Evolutionary conservation across 1,139 yeast genomes (phyloP).

Genomic region (Kurtzmaniella quercitrusa): DNA sequence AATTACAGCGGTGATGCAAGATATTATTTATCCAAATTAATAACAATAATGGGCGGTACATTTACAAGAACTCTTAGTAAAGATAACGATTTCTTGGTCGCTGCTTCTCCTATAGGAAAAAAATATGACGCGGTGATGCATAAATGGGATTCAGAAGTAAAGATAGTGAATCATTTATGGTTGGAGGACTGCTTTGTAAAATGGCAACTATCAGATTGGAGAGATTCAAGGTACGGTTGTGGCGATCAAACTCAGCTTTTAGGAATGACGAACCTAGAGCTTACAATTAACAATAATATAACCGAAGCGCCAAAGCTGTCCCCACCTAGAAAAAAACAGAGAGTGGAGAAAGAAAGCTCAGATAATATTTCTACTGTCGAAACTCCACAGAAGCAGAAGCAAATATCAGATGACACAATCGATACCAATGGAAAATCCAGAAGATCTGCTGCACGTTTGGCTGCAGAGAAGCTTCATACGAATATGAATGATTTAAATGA

Average conservation of each 20-base stretch:
- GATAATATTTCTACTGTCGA: constrained; percentile 1
- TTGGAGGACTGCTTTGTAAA: constrained; percentile 72
- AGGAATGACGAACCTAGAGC: constrained; percentile 27
- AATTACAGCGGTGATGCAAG: constrained; percentile 87
- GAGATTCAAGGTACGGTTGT: constrained; percentile 18
- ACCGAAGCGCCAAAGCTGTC: constrained; percentile 10
- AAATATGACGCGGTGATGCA: constrained; percentile 69
- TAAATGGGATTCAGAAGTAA: constrained; percentile 52
- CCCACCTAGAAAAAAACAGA: constrained; percentile 8
- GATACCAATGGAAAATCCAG: constrained; percentile 17
- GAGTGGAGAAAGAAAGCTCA: constrained; percentile 7
- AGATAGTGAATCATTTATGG: constrained; percentile 79
- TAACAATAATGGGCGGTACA: constrained; percentile 67
- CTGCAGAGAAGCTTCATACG: constrained; percentile 62
- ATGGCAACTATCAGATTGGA: constrained; percentile 52
- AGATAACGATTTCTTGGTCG: constrained; percentile 68
- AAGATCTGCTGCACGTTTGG: constrained; percentile 60
- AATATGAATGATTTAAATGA: constrained; percentile 65
- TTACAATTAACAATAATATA: not conserved
- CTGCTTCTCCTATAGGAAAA: constrained; percentile 64
- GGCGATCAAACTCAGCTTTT: not conserved
- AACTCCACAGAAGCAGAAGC: not conserved
- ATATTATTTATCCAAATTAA: constrained; percentile 60
- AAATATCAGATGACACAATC: not conserved
- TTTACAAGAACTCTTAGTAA: constrained; percentile 69